Base-by-base conservation (phyloP, 306 rosid species). In the Malus sylvestris region DNA sequence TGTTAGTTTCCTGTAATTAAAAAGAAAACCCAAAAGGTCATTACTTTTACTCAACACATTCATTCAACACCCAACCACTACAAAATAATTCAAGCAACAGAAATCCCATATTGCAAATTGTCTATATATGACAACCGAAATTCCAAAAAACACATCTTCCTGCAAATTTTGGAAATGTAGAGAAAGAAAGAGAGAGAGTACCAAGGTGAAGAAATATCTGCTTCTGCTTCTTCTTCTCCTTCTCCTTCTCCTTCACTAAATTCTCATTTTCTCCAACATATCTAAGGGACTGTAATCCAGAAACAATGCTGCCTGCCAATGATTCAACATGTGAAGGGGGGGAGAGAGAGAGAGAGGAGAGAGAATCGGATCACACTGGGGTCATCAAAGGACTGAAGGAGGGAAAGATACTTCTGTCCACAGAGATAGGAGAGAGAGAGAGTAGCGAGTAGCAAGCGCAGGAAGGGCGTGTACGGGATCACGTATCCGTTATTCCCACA, bases 151-250 rank as follows among this genome's bases (percentile, higher is more conserved):
- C 8, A 51, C 13, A 75, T 25, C 25, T 1, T 3, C 27, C 29
- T 60, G 19, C 6, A 8, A 62, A 70, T 3, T 33, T 8, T n/a
- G 51, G 8, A 70, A 46, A 70, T 62, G 71, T 18, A 69, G 19
- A 66, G 49, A 70, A 19, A 53, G 35, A 46, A 46, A 72, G 71
- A 59, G 45, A 66, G 70, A 75, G 68, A 19, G 22, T 78, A 82
- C 79, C 73, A 19, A 27, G 76, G 69, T 51, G 52, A 18, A 68
- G 73, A 65, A 68, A 74, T 61, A 72, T 71, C 70, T 16, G 16
- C 65, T 55, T 65, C 55, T 22, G 49, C 59, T 60, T 72, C 71
- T 46, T 60, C 75, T 74, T 68, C 14, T 78, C 64, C 75, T 74
- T 68, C 14, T 78, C 64, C 75, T 74, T 68, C 14, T 78, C 64